phyloP scores from a whole-genome alignment of 163 green algal species.

The Volvox carteri region DNA sequence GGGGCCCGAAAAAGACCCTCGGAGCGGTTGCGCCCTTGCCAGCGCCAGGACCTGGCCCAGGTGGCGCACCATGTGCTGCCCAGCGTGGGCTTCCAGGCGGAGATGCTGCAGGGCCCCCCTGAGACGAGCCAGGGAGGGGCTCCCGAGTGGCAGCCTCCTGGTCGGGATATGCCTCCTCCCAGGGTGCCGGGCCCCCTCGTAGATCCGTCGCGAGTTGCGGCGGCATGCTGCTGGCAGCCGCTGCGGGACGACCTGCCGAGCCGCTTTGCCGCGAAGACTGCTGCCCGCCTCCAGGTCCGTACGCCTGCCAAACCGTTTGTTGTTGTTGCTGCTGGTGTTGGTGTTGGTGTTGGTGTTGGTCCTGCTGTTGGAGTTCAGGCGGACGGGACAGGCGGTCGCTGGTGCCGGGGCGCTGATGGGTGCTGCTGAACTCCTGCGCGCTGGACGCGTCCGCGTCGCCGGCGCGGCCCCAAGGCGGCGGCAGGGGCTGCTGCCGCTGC shows the following conservation, averaged over 20 bases:
- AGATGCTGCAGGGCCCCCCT: too few relatives aligned
- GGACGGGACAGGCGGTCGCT: neutral
- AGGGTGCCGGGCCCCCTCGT: neutral
- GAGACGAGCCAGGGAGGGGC: too few relatives aligned
- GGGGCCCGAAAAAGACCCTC: too few relatives aligned
- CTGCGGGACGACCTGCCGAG: neutral
- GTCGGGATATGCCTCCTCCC: neutral
- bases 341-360: neutral
- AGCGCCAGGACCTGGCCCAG: too few relatives aligned
- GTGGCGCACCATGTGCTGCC: too few relatives aligned
- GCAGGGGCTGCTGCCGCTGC: neutral
- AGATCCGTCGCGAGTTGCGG: too few relatives aligned
- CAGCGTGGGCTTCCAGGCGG: too few relatives aligned
- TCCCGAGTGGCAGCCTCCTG: neutral
- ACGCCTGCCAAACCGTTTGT: neutral
- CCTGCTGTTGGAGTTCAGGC: neutral
- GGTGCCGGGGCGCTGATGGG: neutral
- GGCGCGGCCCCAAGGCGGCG: neutral
- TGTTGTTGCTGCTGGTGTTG: constrained; percentile 8
- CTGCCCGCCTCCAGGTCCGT: neutral
- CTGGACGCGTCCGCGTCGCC: neutral
- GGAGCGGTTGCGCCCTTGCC: too few relatives aligned
- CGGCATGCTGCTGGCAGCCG: too few relatives aligned
- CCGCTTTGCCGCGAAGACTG: neutral
- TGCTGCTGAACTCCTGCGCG: neutral